phyloP scores from a whole-genome alignment of 1,284 basidiomycete species.

The Ceratorhiza oryzae-sativae region DNA sequence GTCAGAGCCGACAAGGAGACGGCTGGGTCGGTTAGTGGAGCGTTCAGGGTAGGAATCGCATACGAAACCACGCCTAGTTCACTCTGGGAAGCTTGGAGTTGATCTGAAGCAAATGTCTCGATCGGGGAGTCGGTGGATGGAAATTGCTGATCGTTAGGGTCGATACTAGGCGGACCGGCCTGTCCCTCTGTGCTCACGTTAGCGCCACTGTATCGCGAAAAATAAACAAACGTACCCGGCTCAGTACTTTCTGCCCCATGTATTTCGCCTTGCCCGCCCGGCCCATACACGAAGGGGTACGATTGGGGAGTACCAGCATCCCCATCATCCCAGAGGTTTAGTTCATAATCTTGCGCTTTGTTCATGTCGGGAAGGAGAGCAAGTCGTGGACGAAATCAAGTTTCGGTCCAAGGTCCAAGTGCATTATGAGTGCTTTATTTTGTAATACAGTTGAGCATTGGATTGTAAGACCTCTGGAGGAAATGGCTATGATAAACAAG shows the following conservation, averaged over 20 bases:
- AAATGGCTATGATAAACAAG: neutral
- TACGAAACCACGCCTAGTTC: conserved; percentile 22
- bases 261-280: conserved; percentile 15
- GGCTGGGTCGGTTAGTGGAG: neutral
- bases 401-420: neutral
- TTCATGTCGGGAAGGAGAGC: neutral
- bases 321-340: conserved; percentile 6
- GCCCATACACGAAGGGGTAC: conserved; percentile 13
- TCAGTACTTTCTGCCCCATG: neutral
- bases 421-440: neutral
- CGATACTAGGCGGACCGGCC: neutral
- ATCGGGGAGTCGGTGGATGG: neutral
- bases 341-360: conserved; percentile 5
- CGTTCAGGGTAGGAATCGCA: conserved; percentile 10
- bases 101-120: neutral
- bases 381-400: neutral
- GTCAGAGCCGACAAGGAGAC: neutral
- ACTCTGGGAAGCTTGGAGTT: neutral
- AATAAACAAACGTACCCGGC: conserved; percentile 5
- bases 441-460: neutral
- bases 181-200: neutral
- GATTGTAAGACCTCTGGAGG: neutral
- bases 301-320: neutral
- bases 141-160: neutral
- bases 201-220: neutral